A percentile compares a stretch with the other conserved stretches of the same genome.
phyloP scores from a whole-genome alignment of 345 rosid genomes.

The Aquilaria sinensis region DNA sequence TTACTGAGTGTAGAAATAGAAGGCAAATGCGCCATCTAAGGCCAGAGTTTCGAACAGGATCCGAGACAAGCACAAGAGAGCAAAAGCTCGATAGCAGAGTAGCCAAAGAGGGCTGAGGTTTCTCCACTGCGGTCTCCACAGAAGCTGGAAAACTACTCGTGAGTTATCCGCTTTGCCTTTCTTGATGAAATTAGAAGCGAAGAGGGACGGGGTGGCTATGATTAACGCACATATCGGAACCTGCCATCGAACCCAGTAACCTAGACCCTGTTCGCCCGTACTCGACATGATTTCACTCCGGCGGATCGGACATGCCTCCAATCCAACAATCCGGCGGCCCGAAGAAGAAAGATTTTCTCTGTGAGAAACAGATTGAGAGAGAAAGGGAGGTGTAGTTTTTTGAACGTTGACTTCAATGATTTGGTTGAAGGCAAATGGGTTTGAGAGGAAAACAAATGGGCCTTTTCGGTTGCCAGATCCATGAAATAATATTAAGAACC shows the following conservation, averaged over 20 bases:
- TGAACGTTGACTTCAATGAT: no score
- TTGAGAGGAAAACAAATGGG: no score
- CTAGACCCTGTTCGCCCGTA: conserved; percentile 5
- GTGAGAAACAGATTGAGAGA: no score
- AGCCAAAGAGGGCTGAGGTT: conserved; percentile 29
- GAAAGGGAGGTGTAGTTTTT: no score
- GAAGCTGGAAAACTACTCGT: conserved; percentile 10
- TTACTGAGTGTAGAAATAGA: conserved; percentile 41
- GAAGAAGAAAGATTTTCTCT: no score
- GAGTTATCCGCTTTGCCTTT: conserved; percentile 13
- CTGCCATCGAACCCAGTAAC: conserved; percentile 33
- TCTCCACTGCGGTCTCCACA: conserved; percentile 33
- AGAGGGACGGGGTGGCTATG: conserved; percentile 8
- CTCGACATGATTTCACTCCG: conserved; percentile 7
- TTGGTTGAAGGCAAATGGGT: no score
- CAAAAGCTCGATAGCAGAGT: conserved; percentile 24
- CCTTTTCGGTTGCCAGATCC: no score
- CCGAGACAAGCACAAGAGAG: conserved; percentile 24
- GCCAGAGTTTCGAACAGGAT: conserved; percentile 15
- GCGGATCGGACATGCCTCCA: no score
- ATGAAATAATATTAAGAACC: no score
- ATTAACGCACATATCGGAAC: conserved; percentile 24
- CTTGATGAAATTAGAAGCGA: conserved; percentile 14
- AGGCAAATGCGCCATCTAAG: conserved; percentile 27
- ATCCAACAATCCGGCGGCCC: no score